Conservation (phyloP, 768 basidiomycete species). For the Cubamyces lactineus region DNA sequence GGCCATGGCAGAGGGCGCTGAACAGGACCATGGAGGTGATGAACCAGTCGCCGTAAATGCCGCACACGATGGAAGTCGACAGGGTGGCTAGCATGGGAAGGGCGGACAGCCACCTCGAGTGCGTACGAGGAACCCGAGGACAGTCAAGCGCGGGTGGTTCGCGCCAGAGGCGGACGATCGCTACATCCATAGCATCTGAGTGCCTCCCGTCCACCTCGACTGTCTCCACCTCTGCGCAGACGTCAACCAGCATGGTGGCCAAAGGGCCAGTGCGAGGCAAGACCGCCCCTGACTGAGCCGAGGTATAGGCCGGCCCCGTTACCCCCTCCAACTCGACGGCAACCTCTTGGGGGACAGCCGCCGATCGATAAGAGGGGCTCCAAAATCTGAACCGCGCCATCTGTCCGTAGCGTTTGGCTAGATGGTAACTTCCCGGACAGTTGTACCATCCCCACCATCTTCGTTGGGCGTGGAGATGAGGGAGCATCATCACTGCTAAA, state of each 20-base stretch:
- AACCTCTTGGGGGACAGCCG: not conserved
- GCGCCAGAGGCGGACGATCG: not conserved
- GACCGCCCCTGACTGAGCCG: not conserved
- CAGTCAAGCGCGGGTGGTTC: not conserved
- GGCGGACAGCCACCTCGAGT: not conserved
- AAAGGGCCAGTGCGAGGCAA: not conserved
- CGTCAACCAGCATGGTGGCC: conserved; percentile 1
- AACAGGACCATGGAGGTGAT: conserved; percentile 6
- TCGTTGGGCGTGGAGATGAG: conserved; percentile 12
- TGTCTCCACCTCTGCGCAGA: not conserved
- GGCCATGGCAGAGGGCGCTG: conserved; percentile 13
- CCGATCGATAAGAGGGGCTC: conserved; percentile 4
- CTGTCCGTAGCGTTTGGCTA: conserved; percentile 17
- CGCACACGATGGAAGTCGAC: conserved; percentile 10
- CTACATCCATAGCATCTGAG: conserved; percentile 10
- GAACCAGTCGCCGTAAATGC: conserved; percentile 1
- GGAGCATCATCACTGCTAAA: conserved; percentile 17
- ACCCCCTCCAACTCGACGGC: not conserved
- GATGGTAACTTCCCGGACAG: conserved; percentile 16
- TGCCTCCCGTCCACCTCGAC: not conserved
- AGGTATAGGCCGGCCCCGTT: conserved; percentile 2
- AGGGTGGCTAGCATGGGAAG: conserved; percentile 8
- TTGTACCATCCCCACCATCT: conserved; percentile 23
- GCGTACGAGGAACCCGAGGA: conserved; percentile 13
- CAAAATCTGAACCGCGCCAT: conserved; percentile 11